phyloP scores from a whole-genome alignment of 148 eudicot genomes.

The Spergularia bocconei region DNA sequence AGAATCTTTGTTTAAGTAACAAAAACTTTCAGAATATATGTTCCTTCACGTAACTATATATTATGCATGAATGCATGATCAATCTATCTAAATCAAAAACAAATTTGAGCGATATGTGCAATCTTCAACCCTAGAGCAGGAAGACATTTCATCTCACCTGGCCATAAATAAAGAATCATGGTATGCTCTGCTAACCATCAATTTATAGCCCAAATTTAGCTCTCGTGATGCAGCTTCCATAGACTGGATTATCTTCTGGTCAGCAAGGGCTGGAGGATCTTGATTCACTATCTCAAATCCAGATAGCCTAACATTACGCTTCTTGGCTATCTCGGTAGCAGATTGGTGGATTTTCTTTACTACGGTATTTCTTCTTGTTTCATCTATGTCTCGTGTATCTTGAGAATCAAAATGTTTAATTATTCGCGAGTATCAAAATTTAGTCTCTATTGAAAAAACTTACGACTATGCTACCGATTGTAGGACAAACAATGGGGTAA shows the following conservation, averaged over 20 bases:
- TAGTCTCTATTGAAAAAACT: not conserved
- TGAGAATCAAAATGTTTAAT: not conserved
- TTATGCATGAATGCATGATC: not conserved
- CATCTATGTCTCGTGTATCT: slow-evolving; percentile 93
- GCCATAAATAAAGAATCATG: slow-evolving; percentile 99
- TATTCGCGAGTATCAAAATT: not conserved
- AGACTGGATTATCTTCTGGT: slow-evolving; percentile 58
- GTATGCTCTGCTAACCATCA: slow-evolving; percentile 98
- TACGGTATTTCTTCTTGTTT: slow-evolving; percentile 69
- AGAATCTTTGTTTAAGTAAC: not conserved
- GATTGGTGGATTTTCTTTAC: slow-evolving; percentile 75
- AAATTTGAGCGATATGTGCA: not conserved
- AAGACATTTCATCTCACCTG: slow-evolving; percentile 45
- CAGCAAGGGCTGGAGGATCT: slow-evolving; percentile 92
- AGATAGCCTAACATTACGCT: slow-evolving; percentile 65
- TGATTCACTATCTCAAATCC: slow-evolving; percentile 82
- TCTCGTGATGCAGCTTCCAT: slow-evolving; percentile 75
- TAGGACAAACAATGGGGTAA: not conserved
- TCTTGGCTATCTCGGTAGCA: slow-evolving; percentile 67
- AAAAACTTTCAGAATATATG: too few relatives aligned
- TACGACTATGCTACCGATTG: not conserved
- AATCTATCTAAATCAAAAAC: not conserved
- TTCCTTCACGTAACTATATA: not conserved
- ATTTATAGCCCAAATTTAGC: slow-evolving; percentile 64
- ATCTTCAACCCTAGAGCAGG: not conserved